Evolutionary conservation across 176 grass and related monocot genomes (phyloP).

Genomic region (Oryza officinalis): DNA sequence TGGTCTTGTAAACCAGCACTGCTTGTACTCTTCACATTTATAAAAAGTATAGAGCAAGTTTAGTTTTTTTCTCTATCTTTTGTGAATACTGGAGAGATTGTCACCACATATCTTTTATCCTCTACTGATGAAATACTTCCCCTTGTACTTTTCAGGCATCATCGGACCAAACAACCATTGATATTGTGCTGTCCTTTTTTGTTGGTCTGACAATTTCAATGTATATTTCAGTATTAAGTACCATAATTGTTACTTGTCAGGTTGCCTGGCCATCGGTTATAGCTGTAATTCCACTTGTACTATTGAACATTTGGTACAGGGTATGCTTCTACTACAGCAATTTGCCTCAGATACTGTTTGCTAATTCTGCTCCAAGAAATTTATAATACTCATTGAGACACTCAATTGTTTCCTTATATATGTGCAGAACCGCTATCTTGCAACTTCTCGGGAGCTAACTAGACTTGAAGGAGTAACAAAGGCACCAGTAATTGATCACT

Average conservation of each 20-base stretch:
- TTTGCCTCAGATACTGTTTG: slow-evolving; percentile 1
- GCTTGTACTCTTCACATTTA: not conserved
- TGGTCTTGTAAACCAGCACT: not conserved
- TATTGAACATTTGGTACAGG: slow-evolving; percentile 95
- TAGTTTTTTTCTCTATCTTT: not conserved
- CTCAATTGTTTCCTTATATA: not conserved
- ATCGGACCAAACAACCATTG: slow-evolving; percentile 90
- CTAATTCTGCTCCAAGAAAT: not conserved
- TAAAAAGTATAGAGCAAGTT: not conserved
- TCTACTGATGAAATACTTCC: not conserved
- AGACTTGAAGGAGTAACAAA: slow-evolving; percentile 93
- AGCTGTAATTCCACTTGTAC: slow-evolving; percentile 71
- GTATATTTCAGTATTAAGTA: slow-evolving; percentile 86
- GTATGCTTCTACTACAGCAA: slow-evolving; percentile 44
- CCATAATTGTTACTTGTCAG: slow-evolving; percentile 73
- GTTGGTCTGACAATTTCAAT: slow-evolving; percentile 76
- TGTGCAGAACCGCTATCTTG: slow-evolving; percentile 73
- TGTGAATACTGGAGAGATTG: not conserved
- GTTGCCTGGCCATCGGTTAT: slow-evolving; percentile 90
- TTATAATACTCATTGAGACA: not conserved
- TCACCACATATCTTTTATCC: not conserved
- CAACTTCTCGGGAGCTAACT: slow-evolving; percentile 90
- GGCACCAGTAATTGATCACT: slow-evolving; percentile 96
- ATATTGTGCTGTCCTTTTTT: slow-evolving; percentile 81
- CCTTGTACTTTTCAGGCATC: slow-evolving; percentile 76